These are phyloP conservation scores for Suillus placidus DNA, from an alignment of 768 basidiomycete genomes.

Conservation along the genomic window DNA sequence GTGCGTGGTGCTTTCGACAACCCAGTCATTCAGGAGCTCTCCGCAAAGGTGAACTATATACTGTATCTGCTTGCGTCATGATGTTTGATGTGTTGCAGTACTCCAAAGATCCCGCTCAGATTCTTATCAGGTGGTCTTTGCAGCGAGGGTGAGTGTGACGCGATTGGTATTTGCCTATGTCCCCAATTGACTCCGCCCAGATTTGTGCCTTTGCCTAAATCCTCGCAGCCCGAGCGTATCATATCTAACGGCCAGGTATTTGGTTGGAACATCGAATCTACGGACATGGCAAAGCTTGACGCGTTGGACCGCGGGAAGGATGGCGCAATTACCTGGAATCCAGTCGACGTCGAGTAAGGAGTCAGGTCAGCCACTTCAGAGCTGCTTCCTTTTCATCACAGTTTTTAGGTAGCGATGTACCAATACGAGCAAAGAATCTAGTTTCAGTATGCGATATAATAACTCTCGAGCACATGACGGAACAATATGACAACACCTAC, in stretches of 20 bases:
- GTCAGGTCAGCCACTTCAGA: background rate
- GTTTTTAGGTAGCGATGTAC: too few relatives aligned
- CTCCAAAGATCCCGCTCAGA: constrained; percentile 63
- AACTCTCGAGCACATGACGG: background rate
- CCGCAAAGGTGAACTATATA: constrained; percentile 48
- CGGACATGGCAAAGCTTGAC: constrained; percentile 48
- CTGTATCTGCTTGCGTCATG: background rate
- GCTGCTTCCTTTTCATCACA: background rate
- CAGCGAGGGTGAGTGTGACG: constrained; percentile 60
- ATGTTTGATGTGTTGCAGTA: constrained; percentile 38
- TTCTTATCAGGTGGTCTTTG: constrained; percentile 86
- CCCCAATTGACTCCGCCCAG: constrained; percentile 24
- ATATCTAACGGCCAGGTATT: constrained; percentile 46
- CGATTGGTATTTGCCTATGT: constrained; percentile 2
- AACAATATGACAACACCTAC: background rate
- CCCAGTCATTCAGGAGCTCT: constrained; percentile 49
- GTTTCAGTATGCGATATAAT: background rate
- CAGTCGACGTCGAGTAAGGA: constrained; percentile 33
- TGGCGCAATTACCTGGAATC: constrained; percentile 54
- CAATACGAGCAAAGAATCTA: background rate
- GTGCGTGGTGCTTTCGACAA: constrained; percentile 45
- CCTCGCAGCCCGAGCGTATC: constrained; percentile 46
- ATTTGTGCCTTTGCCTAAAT: constrained; percentile 53
- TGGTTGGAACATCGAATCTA: constrained; percentile 45
- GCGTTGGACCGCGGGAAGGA: constrained; percentile 46